Evolutionary conservation across 306 rosid genomes (phyloP).

Genomic region (Gleditsia sinensis): DNA sequence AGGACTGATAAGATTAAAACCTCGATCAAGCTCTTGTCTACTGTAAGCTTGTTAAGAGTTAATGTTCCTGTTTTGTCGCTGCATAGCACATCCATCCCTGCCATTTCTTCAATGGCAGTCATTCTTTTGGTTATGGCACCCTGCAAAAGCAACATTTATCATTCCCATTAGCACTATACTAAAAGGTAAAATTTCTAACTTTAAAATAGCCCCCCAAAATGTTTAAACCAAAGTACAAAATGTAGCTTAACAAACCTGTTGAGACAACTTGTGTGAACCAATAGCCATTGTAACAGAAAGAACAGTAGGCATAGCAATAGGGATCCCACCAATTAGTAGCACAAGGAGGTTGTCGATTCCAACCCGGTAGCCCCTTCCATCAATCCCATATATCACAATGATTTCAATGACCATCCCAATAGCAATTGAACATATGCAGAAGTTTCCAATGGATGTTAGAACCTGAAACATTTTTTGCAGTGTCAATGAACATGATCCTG

Average conservation of each 20-base stretch:
- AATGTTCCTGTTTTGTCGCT: conserved; percentile 83
- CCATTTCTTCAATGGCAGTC: conserved; percentile 88
- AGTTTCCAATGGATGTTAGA: conserved; percentile 69
- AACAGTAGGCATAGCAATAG: conserved; percentile 89
- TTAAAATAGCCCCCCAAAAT: not conserved
- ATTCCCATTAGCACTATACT: not conserved
- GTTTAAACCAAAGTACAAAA: conserved; percentile 2
- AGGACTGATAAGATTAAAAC: conserved; percentile 41
- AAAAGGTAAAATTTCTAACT: not conserved
- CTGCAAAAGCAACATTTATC: conserved; percentile 37
- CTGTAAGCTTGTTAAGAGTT: conserved; percentile 79
- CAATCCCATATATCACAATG: conserved; percentile 51
- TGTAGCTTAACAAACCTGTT: conserved; percentile 49
- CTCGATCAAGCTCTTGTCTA: conserved; percentile 68
- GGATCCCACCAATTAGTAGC: conserved; percentile 78
- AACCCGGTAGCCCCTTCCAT: conserved; percentile 36
- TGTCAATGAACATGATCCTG: conserved; percentile 3
- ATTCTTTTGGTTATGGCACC: conserved; percentile 88
- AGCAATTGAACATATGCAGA: conserved; percentile 80
- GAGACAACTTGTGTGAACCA: conserved; percentile 66
- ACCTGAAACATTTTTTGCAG: conserved; percentile 49
- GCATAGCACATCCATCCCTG: conserved; percentile 81
- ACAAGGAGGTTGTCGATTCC: conserved; percentile 76
- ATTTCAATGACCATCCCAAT: conserved; percentile 68
- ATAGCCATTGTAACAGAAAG: conserved; percentile 90